These are phyloP conservation scores for Talinum fruticosum DNA, from an alignment of 148 eudicot species.

Conservation along the genomic window DNA sequence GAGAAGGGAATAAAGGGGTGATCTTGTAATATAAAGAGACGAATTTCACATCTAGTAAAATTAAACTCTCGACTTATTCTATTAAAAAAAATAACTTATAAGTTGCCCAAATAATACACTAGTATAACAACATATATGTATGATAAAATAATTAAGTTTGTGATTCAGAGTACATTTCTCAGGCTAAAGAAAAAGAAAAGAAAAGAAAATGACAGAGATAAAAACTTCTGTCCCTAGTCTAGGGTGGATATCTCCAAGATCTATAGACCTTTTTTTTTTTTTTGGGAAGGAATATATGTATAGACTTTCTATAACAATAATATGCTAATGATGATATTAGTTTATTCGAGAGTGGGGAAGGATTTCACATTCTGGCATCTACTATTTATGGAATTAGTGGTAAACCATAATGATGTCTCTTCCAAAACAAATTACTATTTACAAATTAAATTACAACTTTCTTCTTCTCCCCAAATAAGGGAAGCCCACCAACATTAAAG, in stretches of 20 bases:
- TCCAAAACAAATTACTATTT: neutral
- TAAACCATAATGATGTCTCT: conserved; percentile 22
- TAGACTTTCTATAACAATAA: conserved; percentile 22
- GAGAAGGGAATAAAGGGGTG: too few relatives aligned
- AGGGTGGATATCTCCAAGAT: neutral
- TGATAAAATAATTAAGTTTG: too few relatives aligned
- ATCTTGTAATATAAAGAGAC: too few relatives aligned
- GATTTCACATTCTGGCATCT: conserved; percentile 10
- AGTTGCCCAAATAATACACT: too few relatives aligned
- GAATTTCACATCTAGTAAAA: too few relatives aligned
- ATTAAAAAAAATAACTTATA: too few relatives aligned
- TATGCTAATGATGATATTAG: conserved; percentile 33
- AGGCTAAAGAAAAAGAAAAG: too few relatives aligned
- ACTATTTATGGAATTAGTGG: neutral
- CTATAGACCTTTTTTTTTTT: too few relatives aligned
- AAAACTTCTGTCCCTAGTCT: neutral
- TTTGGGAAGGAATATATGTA: too few relatives aligned
- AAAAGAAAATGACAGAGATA: neutral
- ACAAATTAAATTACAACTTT: conserved; percentile 18
- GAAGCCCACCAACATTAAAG: conserved; percentile 26
- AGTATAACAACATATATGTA: too few relatives aligned
- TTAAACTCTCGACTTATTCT: too few relatives aligned
- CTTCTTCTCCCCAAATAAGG: conserved; percentile 8
- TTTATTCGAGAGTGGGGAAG: conserved; percentile 4
- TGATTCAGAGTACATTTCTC: too few relatives aligned